Conservation (phyloP, 176 grass and related monocot genomes). For the Pharus latifolius region DNA sequence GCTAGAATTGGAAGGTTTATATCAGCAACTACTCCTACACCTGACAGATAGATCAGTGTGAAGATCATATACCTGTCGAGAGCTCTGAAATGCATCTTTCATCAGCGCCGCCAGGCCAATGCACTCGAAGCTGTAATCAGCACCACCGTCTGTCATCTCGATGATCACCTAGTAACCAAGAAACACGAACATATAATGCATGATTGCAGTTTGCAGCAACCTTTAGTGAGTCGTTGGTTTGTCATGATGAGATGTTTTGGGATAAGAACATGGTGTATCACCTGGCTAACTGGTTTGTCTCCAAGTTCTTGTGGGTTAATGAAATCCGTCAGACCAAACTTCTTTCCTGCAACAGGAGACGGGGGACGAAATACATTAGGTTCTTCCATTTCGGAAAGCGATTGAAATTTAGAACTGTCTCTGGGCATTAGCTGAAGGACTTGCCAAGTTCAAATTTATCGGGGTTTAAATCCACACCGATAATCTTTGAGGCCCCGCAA, state of each 20-base stretch:
- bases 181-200: background rate
- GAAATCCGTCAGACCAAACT: slow-evolving; percentile 70
- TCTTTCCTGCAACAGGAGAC: slow-evolving; percentile 46
- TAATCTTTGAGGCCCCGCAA: slow-evolving; percentile 66
- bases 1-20: no score
- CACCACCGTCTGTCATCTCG: slow-evolving; percentile 73
- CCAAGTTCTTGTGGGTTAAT: slow-evolving; percentile 67
- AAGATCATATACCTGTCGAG: slow-evolving; percentile 37
- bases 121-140: slow-evolving; percentile 81
- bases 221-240: no score
- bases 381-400: background rate
- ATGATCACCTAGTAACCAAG: slow-evolving; percentile 35
- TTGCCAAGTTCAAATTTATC: slow-evolving; percentile 65
- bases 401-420: background rate
- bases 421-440: background rate
- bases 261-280: background rate
- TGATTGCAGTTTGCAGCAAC: no score
- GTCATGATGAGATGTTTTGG: background rate
- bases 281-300: slow-evolving; percentile 50
- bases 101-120: slow-evolving; percentile 65
- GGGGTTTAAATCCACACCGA: slow-evolving; percentile 72
- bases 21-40: no score
- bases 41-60: background rate
- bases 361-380: background rate
- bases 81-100: slow-evolving; percentile 57